Conservation (phyloP, 176 grass and related monocot species). For the Saccharum officinarum region DNA sequence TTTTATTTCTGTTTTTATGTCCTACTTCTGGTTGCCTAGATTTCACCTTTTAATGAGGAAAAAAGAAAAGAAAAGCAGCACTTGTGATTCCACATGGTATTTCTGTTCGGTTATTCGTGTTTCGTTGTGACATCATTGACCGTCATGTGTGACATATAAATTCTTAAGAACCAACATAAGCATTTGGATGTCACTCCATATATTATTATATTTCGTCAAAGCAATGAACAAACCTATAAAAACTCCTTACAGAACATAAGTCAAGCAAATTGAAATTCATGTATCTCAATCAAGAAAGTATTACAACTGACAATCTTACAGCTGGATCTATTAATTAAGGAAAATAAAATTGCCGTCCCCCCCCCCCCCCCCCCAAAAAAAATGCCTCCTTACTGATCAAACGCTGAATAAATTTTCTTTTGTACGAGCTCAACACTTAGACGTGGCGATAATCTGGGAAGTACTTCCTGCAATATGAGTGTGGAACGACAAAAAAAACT, state of each 20-base stretch:
- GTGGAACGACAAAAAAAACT: neutral
- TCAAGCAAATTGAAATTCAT: neutral
- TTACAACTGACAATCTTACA: slow-evolving; percentile 17
- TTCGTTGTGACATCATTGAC: neutral
- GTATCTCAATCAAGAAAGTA: slow-evolving; percentile 13
- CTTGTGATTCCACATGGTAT: neutral
- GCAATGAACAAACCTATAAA: neutral
- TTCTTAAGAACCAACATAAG: neutral
- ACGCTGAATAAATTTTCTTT: slow-evolving; percentile 71
- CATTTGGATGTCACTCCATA: neutral
- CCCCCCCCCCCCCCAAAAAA: neutral
- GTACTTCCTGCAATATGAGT: slow-evolving; percentile 57
- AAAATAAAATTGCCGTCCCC: neutral
- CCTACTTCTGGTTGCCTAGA: neutral
- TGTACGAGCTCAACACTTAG: slow-evolving; percentile 86
- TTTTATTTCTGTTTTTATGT: neutral
- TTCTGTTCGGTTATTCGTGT: neutral
- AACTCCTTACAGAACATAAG: neutral
- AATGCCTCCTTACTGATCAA: slow-evolving; percentile 57
- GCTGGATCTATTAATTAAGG: neutral
- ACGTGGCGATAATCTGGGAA: slow-evolving; percentile 89
- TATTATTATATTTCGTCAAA: neutral
- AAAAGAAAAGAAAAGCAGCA: neutral
- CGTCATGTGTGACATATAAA: neutral
- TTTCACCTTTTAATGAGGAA: neutral